These are phyloP conservation scores for Fraxinus sp. DNA, from an alignment of 305 asterid species.

Conservation along the genomic window DNA sequence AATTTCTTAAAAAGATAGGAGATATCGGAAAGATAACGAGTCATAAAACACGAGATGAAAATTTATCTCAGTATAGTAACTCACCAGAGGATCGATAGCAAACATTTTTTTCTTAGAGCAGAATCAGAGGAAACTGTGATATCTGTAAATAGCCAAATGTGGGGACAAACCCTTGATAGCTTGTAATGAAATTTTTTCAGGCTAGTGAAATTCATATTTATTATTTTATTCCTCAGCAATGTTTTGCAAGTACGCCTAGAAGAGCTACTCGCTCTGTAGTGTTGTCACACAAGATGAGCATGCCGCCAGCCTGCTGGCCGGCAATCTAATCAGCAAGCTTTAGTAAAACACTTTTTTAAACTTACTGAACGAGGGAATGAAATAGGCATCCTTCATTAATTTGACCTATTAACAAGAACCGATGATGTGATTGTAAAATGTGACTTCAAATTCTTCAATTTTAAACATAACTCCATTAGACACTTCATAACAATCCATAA, in stretches of 20 bases:
- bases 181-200: neutral
- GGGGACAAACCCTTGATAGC: conserved; percentile 37
- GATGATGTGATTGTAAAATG: neutral
- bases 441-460: no score
- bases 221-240: neutral
- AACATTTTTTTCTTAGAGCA: conserved; percentile 1
- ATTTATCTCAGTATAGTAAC: neutral
- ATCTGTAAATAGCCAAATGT: conserved; percentile 2
- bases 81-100: neutral
- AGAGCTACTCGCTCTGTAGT: neutral
- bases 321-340: neutral
- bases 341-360: neutral
- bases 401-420: neutral
- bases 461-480: neutral
- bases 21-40: neutral
- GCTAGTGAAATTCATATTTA: neutral
- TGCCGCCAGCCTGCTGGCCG: neutral
- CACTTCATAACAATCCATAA: no score
- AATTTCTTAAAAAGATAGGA: conserved; percentile 11
- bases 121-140: conserved; percentile 16
- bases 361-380: neutral
- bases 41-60: neutral
- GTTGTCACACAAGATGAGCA: neutral
- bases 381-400: neutral
- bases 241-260: neutral